Base-by-base conservation (phyloP, 2,329 filamentous ascomycete genomes). In the Epichloe brachyelytri region DNA sequence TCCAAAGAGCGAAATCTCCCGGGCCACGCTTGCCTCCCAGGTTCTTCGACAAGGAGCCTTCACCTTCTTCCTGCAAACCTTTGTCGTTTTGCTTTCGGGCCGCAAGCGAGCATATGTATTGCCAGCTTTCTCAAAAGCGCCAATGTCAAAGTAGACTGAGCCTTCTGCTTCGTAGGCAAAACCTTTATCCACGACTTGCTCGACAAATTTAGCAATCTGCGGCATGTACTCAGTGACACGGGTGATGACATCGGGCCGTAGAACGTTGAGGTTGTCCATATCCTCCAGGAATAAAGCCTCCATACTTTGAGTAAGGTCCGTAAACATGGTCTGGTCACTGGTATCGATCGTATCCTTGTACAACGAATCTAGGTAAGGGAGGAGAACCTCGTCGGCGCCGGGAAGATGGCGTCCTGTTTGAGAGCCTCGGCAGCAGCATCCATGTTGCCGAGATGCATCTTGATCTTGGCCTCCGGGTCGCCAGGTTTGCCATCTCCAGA, bases 81-180 rank as follows among this genome's bases (percentile, higher is more conserved):
- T 88, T 85, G 68, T 97, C 85, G 54, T 87, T 88, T 85, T 78
- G 65, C 85, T 93, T 71, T 89, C 88, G 0, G 91, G 91, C 52
- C 90, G 83, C 26, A 97, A 71, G 49, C 88, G 78, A 3, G 90
- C 88, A 63, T 97, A 97, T 2, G 81, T 79, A 64, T 95, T 89
- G 0, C 90, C 89, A 0, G 80, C 82, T 58, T 81, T 80, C 64
- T 96, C 89, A 61, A 95, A 97, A 0, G 86, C 80, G 4, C 76
- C 73, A 56, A 95, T 96, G 60, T 96, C 91, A 56, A 96, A 97
- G 68, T 96, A 96, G 0, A 97, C 88, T 0, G 88, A 95, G 0
- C 89, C 90, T 58, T 93, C 86, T 0, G 75, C 70, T 60, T 80
- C 76, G 58, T 97, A 97, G 2, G 84, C 91, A 59, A 90, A 96